phyloP scores from a whole-genome alignment of 768 basidiomycete genomes.

The Lactarius deliciosus region DNA sequence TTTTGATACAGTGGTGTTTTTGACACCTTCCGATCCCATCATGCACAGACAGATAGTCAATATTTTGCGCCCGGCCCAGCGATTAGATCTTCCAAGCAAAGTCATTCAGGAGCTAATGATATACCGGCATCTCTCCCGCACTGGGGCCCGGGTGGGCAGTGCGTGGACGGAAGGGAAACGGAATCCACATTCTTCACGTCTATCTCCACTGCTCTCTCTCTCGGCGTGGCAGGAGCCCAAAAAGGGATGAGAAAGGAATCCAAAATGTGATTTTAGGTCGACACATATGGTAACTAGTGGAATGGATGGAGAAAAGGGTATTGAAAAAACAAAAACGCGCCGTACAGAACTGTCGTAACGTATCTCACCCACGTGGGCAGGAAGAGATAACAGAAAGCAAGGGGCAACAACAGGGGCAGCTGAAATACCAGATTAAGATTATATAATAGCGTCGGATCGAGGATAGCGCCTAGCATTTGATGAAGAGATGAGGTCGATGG shows the following conservation, averaged over 20 bases:
- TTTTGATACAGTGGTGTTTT: too few relatives aligned
- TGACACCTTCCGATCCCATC: not conserved
- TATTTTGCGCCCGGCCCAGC: not conserved
- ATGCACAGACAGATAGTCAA: not conserved
- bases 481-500: not conserved
- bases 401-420: not conserved
- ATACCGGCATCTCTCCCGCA: not conserved
- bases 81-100: not conserved
- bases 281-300: conserved; percentile 3
- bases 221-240: not conserved
- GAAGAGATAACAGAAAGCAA: not conserved
- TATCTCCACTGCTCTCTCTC: not conserved
- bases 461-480: not conserved
- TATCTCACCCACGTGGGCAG: not conserved
- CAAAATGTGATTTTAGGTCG: not conserved
- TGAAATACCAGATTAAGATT: not conserved
- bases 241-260: not conserved
- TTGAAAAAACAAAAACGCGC: not conserved
- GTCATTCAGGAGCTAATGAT: not conserved
- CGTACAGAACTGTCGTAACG: not conserved
- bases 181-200: not conserved
- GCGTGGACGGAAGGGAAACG: not conserved
- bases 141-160: not conserved
- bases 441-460: not conserved
- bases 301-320: conserved; percentile 1